Conservation (phyloP, 2,329 filamentous ascomycete genomes). For the Trichophyton equinum region DNA sequence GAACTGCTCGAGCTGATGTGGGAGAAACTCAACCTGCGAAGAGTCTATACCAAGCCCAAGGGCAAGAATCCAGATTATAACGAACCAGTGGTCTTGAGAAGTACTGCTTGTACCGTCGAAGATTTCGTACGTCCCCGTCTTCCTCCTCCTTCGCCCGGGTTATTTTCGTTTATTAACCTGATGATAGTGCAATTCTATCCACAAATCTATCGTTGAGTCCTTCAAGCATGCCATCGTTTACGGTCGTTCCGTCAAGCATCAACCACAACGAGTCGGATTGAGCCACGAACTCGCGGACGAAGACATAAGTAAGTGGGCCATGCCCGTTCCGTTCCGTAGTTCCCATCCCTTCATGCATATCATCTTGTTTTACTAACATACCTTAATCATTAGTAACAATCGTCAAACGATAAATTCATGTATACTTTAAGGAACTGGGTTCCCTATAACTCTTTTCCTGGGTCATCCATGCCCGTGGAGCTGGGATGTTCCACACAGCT, state of each 20-base stretch:
- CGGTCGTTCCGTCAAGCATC: constrained; percentile 95
- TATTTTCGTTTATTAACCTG: background rate
- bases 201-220: constrained; percentile 88
- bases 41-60: constrained; percentile 97
- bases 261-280: constrained; percentile 88
- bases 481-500: background rate
- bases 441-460: background rate
- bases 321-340: background rate
- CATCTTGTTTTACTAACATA: background rate
- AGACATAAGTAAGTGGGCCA: constrained; percentile 62
- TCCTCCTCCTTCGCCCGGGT: background rate
- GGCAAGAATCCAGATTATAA: constrained; percentile 87
- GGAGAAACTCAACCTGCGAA: constrained; percentile 83
- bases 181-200: constrained; percentile 81
- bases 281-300: constrained; percentile 87
- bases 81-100: constrained; percentile 75
- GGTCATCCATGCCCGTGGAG: constrained; percentile 2
- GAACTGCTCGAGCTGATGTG: constrained; percentile 97
- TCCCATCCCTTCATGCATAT: background rate
- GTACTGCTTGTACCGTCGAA: constrained; percentile 75
- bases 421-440: background rate
- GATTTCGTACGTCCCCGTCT: constrained; percentile 65
- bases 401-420: constrained; percentile 22
- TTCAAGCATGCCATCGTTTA: constrained; percentile 96
- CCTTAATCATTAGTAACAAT: constrained; percentile 21